Percentiles rank a stretch among this genome's conserved stretches.
Conservation (phyloP, 352 stramenopile genomes). For the Plasmopara viticola region DNA sequence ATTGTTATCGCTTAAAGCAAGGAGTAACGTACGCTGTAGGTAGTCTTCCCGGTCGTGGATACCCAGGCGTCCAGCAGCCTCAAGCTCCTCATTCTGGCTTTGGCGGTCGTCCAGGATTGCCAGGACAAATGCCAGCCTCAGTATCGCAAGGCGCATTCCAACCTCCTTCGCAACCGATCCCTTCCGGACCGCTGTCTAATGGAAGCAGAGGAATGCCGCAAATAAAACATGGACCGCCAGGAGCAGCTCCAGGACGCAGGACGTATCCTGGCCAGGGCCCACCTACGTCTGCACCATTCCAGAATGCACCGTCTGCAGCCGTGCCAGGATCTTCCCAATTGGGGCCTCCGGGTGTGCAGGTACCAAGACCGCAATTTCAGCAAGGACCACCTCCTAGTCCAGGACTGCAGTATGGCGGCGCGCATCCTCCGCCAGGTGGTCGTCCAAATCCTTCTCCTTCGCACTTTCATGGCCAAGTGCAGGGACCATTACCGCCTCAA, state of each 20-base stretch:
- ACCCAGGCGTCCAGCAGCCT: slow-evolving; percentile 18
- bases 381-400: slow-evolving; percentile 17
- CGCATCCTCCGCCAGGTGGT: slow-evolving; percentile 11
- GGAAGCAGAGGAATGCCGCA: slow-evolving; percentile 26
- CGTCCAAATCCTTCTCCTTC: slow-evolving; percentile 1
- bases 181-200: slow-evolving; percentile 29
- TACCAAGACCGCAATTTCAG: slow-evolving; percentile 20
- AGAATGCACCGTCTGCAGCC: slow-evolving; percentile 9
- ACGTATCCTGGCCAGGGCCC: slow-evolving; percentile 16
- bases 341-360: slow-evolving; percentile 9
- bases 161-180: slow-evolving; percentile 10
- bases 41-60: slow-evolving; percentile 15
- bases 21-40: slow-evolving; percentile 2
- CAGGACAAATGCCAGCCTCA: slow-evolving; percentile 10
- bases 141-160: slow-evolving; percentile 13
- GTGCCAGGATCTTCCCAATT: slow-evolving; percentile 20
- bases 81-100: slow-evolving; percentile 24
- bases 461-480: slow-evolving; percentile 11
- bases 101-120: slow-evolving; percentile 19
- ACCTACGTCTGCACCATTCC: slow-evolving; percentile 11
- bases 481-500: slow-evolving; percentile 14
- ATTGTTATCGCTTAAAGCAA: background rate
- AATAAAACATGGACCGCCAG: slow-evolving; percentile 30
- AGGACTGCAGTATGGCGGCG: slow-evolving; percentile 15
- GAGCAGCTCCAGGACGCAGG: slow-evolving; percentile 7